Evolutionary conservation across 352 stramenopile species (phyloP).

Genomic region (Globisporangium nagaii): DNA sequence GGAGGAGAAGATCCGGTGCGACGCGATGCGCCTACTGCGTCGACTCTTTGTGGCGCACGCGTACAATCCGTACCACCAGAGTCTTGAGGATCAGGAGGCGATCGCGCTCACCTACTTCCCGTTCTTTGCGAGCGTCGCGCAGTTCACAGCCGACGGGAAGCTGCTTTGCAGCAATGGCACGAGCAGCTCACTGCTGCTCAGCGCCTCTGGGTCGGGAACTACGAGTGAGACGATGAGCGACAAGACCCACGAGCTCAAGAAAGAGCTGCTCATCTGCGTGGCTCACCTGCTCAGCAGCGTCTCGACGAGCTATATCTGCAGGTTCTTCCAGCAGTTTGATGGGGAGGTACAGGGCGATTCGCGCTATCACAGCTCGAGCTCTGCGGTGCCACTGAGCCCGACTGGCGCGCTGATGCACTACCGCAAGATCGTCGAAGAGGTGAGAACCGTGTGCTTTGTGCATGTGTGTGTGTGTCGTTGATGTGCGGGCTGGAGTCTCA

Average conservation of each 20-base stretch:
- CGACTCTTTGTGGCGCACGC: constrained; percentile 60
- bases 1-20: constrained; percentile 51
- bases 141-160: constrained; percentile 46
- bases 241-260: constrained; percentile 30
- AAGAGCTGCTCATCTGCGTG: constrained; percentile 61
- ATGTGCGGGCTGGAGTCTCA: background rate
- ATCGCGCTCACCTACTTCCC: constrained; percentile 64
- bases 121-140: constrained; percentile 33
- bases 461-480: background rate
- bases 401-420: constrained; percentile 49
- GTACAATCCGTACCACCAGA: constrained; percentile 45
- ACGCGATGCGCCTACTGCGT: constrained; percentile 44
- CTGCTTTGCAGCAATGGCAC: constrained; percentile 20
- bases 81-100: constrained; percentile 36
- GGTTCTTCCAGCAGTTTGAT: constrained; percentile 34
- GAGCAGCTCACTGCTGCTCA: background rate
- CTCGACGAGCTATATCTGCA: constrained; percentile 28
- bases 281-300: constrained; percentile 58
- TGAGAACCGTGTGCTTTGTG: constrained; percentile 4
- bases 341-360: background rate
- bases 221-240: background rate
- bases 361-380: background rate
- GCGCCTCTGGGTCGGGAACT: background rate
- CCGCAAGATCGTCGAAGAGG: constrained; percentile 34
- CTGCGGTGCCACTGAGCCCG: constrained; percentile 18